phyloP scores from a whole-genome alignment of 2,329 filamentous ascomycete species.

The Xylaria sp. region DNA sequence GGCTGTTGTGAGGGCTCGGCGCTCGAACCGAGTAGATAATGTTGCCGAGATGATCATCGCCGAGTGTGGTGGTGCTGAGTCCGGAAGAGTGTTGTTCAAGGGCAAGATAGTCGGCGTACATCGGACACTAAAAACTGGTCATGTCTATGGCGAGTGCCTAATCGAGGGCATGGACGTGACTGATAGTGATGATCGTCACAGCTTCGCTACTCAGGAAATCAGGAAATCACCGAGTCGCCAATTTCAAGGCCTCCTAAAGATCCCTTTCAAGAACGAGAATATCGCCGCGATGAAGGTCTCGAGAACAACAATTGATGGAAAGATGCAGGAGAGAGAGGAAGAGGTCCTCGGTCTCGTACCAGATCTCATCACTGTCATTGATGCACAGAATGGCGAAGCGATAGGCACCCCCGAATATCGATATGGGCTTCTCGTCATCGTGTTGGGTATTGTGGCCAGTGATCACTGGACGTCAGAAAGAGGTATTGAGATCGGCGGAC shows the following conservation, averaged over 20 bases:
- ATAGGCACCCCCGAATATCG: conserved; percentile 68
- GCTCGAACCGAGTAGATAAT: conserved; percentile 61
- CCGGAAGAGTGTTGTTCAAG: conserved; percentile 68
- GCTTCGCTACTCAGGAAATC: background rate
- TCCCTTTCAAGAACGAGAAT: conserved; percentile 81
- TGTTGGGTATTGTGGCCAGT: conserved; percentile 59
- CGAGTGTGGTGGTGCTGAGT: conserved; percentile 64
- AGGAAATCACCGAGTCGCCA: conserved; percentile 27
- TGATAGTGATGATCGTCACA: conserved; percentile 42
- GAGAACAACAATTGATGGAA: conserved; percentile 44
- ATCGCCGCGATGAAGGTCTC: conserved; percentile 64
- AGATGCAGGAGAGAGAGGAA: conserved; percentile 51
- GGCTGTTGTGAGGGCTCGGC: conserved; percentile 64
- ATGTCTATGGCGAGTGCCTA: conserved; percentile 69
- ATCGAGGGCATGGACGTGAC: conserved; percentile 62
- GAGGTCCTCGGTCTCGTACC: conserved; percentile 64
- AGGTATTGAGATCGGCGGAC: conserved; percentile 63
- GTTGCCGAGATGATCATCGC: conserved; percentile 69
- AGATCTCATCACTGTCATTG: conserved; percentile 66
- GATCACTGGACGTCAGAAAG: conserved; percentile 60
- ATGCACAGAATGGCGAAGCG: conserved; percentile 66
- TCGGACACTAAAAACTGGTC: conserved; percentile 65
- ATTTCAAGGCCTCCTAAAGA: conserved; percentile 64
- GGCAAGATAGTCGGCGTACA: conserved; percentile 73
- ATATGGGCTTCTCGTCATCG: conserved; percentile 63